A percentile compares a stretch with the other conserved stretches of the same genome.
Evolutionary conservation across 208 protist genomes (phyloP).

Genomic region (Leishmania braziliensis): DNA sequence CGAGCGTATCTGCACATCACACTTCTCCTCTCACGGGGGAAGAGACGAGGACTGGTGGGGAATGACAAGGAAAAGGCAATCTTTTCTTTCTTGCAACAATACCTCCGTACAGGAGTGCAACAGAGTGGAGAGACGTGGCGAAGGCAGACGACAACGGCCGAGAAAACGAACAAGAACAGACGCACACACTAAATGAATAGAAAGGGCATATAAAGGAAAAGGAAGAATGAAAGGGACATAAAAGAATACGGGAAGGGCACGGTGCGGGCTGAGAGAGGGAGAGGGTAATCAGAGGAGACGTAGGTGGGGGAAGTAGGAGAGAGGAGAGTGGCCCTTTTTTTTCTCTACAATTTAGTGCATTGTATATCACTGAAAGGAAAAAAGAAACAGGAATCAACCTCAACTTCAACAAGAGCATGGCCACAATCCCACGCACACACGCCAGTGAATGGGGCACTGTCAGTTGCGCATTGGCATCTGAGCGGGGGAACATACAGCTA

Average conservation of each 20-base stretch:
- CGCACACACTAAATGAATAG: constrained; percentile 4
- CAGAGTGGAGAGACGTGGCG: neutral
- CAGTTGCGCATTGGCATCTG: neutral
- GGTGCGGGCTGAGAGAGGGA: neutral
- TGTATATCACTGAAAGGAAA: neutral
- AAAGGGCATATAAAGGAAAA: neutral
- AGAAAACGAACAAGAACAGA: constrained; percentile 7
- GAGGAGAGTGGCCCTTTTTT: neutral
- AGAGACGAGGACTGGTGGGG: neutral
- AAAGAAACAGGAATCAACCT: neutral
- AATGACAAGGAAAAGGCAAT: neutral
- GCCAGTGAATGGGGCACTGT: neutral
- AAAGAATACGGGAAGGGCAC: neutral
- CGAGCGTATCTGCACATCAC: neutral
- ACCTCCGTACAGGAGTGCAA: neutral
- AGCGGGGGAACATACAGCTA: neutral
- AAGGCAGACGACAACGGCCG: neutral
- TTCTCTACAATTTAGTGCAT: neutral
- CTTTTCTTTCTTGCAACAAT: neutral
- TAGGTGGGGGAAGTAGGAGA: neutral
- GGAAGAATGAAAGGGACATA: neutral
- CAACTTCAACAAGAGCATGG: neutral
- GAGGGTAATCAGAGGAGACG: neutral
- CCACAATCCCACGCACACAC: neutral
- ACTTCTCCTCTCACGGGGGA: neutral